phyloP scores from a whole-genome alignment of 495 filamentous ascomycete genomes.

The Penicillium turbatum region DNA sequence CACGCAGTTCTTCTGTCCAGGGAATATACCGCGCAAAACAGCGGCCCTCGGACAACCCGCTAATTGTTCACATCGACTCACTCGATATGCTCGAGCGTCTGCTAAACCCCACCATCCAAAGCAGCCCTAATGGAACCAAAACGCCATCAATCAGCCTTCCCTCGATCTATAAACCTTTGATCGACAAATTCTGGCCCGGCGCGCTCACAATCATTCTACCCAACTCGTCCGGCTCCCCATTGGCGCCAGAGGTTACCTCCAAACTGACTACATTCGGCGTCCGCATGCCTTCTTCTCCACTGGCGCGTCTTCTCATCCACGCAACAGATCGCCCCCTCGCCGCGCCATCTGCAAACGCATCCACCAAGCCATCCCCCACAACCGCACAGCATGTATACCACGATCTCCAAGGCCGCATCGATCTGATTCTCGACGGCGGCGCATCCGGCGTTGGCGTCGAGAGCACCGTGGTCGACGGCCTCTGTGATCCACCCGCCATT shows the following conservation, averaged over 20 bases:
- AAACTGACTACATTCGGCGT: constrained; percentile 79
- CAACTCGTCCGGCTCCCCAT: constrained; percentile 59
- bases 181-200: constrained; percentile 87
- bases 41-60: constrained; percentile 85
- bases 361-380: constrained; percentile 86
- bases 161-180: constrained; percentile 73
- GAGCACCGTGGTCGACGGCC: constrained; percentile 92
- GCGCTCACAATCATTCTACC: constrained; percentile 89
- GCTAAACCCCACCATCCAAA: constrained; percentile 37
- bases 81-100: constrained; percentile 70
- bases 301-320: constrained; percentile 83
- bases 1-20: constrained; percentile 72
- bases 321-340: constrained; percentile 73
- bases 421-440: constrained; percentile 86
- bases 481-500: constrained; percentile 73
- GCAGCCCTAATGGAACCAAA: constrained; percentile 21
- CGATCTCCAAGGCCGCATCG: constrained; percentile 80
- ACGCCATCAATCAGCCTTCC: constrained; percentile 56
- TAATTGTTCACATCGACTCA: constrained; percentile 89
- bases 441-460: constrained; percentile 84
- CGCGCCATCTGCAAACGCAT: constrained; percentile 93
- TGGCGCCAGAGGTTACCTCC: constrained; percentile 86
- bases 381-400: constrained; percentile 82
- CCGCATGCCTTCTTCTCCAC: constrained; percentile 76
- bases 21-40: constrained; percentile 91